A percentile compares a stretch with the other conserved stretches of the same genome.
Evolutionary conservation across 352 stramenopile genomes (phyloP).

Genomic region (Phytophthora crassamura): DNA sequence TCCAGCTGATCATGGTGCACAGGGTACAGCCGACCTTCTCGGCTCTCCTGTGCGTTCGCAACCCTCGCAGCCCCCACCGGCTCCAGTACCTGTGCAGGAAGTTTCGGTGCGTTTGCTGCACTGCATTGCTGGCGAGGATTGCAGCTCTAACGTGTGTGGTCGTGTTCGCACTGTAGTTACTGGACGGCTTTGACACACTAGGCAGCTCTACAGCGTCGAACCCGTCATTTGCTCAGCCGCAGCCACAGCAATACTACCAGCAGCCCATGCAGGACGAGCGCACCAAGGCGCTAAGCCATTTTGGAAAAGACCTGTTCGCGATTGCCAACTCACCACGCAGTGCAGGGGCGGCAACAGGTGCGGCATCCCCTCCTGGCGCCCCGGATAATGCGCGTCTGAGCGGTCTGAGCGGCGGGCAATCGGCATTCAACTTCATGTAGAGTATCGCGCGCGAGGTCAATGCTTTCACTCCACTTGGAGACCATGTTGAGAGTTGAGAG

Average conservation of each 20-base stretch:
- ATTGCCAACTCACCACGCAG: conserved; percentile 83
- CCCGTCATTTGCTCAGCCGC: conserved; percentile 44
- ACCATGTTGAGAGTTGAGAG: conserved; percentile 11
- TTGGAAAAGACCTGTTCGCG: conserved; percentile 88
- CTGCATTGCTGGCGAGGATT: conserved; percentile 13
- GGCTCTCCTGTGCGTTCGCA: conserved; percentile 31
- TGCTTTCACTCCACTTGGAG: conserved; percentile 4
- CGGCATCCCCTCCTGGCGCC: conserved; percentile 10
- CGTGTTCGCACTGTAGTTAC: conserved; percentile 35
- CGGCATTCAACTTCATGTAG: conserved; percentile 92
- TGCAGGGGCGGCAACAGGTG: conserved; percentile 24
- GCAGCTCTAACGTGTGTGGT: conserved; percentile 11
- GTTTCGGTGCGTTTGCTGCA: conserved; percentile 55
- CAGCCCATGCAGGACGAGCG: conserved; percentile 54
- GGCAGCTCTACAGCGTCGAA: conserved; percentile 42
- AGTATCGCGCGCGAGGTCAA: conserved; percentile 37
- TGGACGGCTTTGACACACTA: conserved; percentile 62
- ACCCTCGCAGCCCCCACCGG: conserved; percentile 25
- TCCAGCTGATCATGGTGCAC: conserved; percentile 15
- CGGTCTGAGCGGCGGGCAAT: conserved; percentile 55
- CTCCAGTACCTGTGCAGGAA: conserved; percentile 43
- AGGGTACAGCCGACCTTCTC: conserved; percentile 30
- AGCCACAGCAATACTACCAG: conserved; percentile 44
- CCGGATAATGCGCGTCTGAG: conserved; percentile 27
- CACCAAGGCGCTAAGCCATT: conserved; percentile 74